Base-by-base conservation (phyloP, 768 basidiomycete species). In the Pleurotus eryngii region DNA sequence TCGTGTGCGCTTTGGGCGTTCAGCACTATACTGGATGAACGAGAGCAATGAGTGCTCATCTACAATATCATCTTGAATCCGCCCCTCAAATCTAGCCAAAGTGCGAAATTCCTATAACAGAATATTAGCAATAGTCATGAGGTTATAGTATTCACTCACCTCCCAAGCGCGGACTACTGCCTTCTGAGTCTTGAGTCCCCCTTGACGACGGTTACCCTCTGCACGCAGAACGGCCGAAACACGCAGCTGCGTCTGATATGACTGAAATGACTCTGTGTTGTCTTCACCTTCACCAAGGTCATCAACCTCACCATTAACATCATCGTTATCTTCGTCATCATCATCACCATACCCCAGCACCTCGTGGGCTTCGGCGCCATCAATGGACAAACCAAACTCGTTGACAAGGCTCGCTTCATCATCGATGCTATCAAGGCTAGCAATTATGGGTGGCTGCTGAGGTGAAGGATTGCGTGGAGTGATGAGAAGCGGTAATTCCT, bases 121-220 rank as follows among this genome's bases (percentile, higher is more conserved):
- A 22, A 3, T 3, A 22, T 22, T 22, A 22, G 22, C 22, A 22
- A 3, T 22, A 22, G 22, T 22, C 22, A 22, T 22, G 22, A 22
- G 22, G 22, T 18, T n/a, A 46, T 24, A 22, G 22, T 22, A 3
- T 17, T 14, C 9, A 54, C 22, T 22, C 3, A 66, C 67, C 43
- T 67, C 50, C 66, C 65, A 70, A 8, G 49, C 60, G 15, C 55
- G 60, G 2, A 61, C 63, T 49, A 70, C 59, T 0, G 65, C 57
- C 1, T 60, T 47, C 53, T 70, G 68, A 0, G 67, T 66, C 49
- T 66, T 68, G 3, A 61, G 40, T 5, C 67, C 66, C 9, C 70
- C 68, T 3, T 42, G 27, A 0, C 66, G 49, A 8, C 67, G 62
- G 48, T 65, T 70, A 2, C 50, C 56, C 57, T 70, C 68, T 0